Base-by-base conservation (phyloP, 768 basidiomycete genomes). In the Lentinula raphanica region DNA sequence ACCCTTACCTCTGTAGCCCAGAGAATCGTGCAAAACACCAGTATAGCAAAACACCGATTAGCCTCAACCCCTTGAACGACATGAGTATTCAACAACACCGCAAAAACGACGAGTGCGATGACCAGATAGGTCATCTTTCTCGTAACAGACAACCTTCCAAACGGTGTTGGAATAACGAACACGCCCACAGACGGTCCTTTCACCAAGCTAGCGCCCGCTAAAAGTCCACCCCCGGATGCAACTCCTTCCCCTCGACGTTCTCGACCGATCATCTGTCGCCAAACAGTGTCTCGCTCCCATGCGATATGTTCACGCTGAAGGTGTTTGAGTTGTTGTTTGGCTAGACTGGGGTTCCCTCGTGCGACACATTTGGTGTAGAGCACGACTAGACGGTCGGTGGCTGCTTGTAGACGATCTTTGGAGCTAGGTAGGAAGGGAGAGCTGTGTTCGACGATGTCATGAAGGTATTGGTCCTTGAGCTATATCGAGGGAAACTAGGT, bases 201-300 rank as follows among this genome's bases (percentile, higher is more conserved):
- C 19, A 83, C 60, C 17, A 85, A 69, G 13, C 74, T 74, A 1
- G 74, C 82, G 8, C 84, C 85, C 82, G 8, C 84, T 85, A 15
- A 76, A 63, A 28, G 69, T 62, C 49, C n/a, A n/a, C n/a, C n/a
- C n/a, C 73, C 76, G 6, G 59, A 55, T 0, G 49, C 51, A 60
- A 65, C 40, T 59, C 65, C 63, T 64, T 85, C 83, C 17, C 92
- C 90, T 3, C 84, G 79, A 28, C 92, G 81, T 64, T 92, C 90
- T 39, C 84, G 82, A 2, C 85, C 87, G 59, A 97, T 90, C 94
- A 97, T 95, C 70, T 92, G 88, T 25, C 93, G 80, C 97, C 97
- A 99, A 12, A 98, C 88, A 1, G 97, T 99, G 67, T 98, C 94
- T 31, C 97, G 84, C 67, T 98, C 96, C 86, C 95, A 96, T 3